These are phyloP conservation scores for Byssochlamys sp. DNA, from an alignment of 2,329 filamentous ascomycete species.

Conservation along the genomic window DNA sequence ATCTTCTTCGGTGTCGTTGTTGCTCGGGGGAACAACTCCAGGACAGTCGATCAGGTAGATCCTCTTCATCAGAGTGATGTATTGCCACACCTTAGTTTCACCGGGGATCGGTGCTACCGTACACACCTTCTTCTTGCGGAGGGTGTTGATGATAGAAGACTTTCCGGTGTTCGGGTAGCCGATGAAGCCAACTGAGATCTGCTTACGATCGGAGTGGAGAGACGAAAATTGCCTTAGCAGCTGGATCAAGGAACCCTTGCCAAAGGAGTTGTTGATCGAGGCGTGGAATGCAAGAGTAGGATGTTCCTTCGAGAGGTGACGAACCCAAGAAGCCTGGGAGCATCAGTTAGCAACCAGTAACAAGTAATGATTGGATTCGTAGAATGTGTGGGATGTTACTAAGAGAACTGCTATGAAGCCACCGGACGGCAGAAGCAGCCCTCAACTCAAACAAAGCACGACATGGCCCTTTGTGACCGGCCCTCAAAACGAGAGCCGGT, in stretches of 20 bases:
- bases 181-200: constrained; percentile 84
- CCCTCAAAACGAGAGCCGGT: constrained; percentile 79
- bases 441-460: constrained; percentile 97
- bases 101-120: constrained; percentile 89
- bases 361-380: constrained; percentile 30
- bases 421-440: constrained; percentile 57
- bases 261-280: constrained; percentile 89
- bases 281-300: constrained; percentile 93
- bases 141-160: constrained; percentile 91
- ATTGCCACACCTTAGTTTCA: constrained; percentile 97
- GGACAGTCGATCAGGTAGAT: constrained; percentile 95
- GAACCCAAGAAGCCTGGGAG: constrained; percentile 81
- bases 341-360: constrained; percentile 19
- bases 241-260: constrained; percentile 86
- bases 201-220: constrained; percentile 80
- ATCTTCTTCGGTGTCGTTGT: constrained; percentile 72
- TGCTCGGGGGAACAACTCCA: constrained; percentile 85
- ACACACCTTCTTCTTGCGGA: constrained; percentile 88
- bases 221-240: constrained; percentile 86
- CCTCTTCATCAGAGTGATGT: constrained; percentile 87
- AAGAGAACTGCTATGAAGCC: constrained; percentile 75
- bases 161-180: constrained; percentile 92
- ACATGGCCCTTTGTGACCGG: constrained; percentile 63
- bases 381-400: constrained; percentile 92
- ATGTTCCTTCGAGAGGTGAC: constrained; percentile 75